A percentile compares a stretch with the other conserved stretches of the same genome.
Conservation (phyloP, 352 stramenopile genomes). For the Peronospora farinosa region DNA sequence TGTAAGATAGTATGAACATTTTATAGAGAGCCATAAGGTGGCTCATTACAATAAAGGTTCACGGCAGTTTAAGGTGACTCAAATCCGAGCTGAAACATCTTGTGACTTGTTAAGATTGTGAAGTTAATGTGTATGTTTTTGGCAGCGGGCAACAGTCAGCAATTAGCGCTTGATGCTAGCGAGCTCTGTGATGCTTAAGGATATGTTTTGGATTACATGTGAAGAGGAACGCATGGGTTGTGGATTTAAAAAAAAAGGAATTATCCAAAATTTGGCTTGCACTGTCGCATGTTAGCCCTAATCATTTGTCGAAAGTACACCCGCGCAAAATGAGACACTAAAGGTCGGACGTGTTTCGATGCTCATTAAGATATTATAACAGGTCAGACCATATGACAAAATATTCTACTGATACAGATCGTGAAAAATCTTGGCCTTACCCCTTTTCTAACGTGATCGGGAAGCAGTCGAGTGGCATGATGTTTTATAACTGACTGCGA, state of each 20-base stretch:
- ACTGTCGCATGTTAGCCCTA: neutral
- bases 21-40: neutral
- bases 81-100: neutral
- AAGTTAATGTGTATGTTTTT: neutral
- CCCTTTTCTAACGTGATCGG: neutral
- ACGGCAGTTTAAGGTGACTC: neutral
- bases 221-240: too few relatives aligned
- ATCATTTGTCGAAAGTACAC: neutral
- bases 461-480: too few relatives aligned
- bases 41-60: too few relatives aligned
- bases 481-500: neutral
- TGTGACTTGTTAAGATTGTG: neutral
- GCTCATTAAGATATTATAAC: neutral
- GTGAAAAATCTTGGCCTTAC: neutral
- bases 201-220: too few relatives aligned
- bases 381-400: neutral
- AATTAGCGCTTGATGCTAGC: neutral
- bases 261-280: neutral
- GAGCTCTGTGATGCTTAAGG: neutral
- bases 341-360: neutral
- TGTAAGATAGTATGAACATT: neutral
- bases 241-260: neutral
- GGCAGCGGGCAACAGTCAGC: neutral
- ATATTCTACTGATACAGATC: neutral
- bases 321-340: neutral